phyloP scores from a whole-genome alignment of 352 stramenopile genomes.

The Nothophytophthora sp. region DNA sequence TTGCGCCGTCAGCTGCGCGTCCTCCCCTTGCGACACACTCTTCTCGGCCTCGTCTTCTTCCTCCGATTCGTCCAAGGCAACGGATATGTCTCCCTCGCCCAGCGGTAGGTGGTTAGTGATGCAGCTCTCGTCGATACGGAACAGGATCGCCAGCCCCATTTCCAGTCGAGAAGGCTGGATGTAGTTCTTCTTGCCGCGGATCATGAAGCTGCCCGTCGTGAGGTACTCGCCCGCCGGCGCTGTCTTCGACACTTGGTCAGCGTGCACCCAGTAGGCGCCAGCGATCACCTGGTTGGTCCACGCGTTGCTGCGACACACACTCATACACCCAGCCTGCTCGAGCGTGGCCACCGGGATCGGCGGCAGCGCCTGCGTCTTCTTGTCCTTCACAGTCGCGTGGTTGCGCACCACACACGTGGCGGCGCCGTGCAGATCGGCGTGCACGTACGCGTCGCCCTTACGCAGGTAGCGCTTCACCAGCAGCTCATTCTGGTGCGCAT shows the following conservation, averaged over 20 bases:
- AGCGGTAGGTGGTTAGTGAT: constrained; percentile 52
- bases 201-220: constrained; percentile 97
- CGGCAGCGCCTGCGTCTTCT: constrained; percentile 32
- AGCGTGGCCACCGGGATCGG: constrained; percentile 82
- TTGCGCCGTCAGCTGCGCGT: too few relatives aligned
- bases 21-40: not conserved
- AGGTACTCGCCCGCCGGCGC: constrained; percentile 97
- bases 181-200: constrained; percentile 95
- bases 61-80: too few relatives aligned
- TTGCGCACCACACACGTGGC: constrained; percentile 85
- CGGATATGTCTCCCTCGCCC: constrained; percentile 16
- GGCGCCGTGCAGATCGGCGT: constrained; percentile 97
- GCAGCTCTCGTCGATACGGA: constrained; percentile 90
- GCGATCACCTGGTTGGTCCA: constrained; percentile 97
- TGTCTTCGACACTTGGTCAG: constrained; percentile 98
- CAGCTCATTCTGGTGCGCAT: constrained; percentile 98
- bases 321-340: constrained; percentile 96
- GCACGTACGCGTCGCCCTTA: constrained; percentile 96
- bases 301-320: constrained; percentile 94
- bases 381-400: constrained; percentile 42
- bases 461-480: constrained; percentile 97
- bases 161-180: constrained; percentile 89
- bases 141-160: constrained; percentile 91
- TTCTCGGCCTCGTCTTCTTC: constrained; percentile 16
- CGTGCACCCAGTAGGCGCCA: constrained; percentile 97